These are phyloP conservation scores for Vitis rupestris DNA, from an alignment of 164 flowering plant species.

Conservation along the genomic window DNA sequence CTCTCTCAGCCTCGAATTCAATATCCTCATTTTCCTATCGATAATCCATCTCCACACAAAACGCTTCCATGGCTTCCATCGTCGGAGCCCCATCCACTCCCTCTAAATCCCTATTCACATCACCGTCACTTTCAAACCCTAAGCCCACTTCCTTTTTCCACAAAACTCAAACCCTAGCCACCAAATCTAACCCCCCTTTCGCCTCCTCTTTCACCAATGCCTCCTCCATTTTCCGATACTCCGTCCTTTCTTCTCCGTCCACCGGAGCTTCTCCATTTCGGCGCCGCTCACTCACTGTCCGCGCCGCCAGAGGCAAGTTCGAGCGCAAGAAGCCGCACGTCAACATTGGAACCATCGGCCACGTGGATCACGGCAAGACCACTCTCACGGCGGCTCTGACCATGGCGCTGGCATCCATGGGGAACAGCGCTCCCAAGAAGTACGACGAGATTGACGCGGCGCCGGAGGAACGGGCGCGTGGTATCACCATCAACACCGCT, in stretches of 20 bases:
- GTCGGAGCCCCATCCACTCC: too few relatives aligned
- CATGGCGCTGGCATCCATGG: constrained; percentile 58
- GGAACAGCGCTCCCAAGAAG: constrained; percentile 55
- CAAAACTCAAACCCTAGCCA: constrained; percentile 16
- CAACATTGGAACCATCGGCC: constrained; percentile 72
- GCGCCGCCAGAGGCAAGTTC: constrained; percentile 65
- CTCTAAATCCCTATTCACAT: too few relatives aligned
- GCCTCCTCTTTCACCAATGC: constrained; percentile 21
- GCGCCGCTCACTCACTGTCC: constrained; percentile 36
- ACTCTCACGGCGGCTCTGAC: constrained; percentile 70
- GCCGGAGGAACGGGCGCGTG: constrained; percentile 62
- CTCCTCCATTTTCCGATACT: constrained; percentile 4
- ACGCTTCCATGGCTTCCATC: too few relatives aligned
- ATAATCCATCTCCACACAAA: too few relatives aligned
- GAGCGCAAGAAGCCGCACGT: constrained; percentile 72
- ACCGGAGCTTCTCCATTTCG: constrained; percentile 3
- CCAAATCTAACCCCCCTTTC: constrained; percentile 15
- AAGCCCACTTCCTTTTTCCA: constrained; percentile 18
- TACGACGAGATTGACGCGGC: constrained; percentile 76
- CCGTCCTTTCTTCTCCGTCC: constrained; percentile 18
- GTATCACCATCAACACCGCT: constrained; percentile 67
- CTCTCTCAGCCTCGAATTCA: too few relatives aligned
- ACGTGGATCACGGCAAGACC: constrained; percentile 75
- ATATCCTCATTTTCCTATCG: too few relatives aligned
- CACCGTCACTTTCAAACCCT: too few relatives aligned